These are phyloP conservation scores for Talaromyces pinophilus DNA, from an alignment of 2,329 filamentous ascomycete species.

Conservation along the genomic window DNA sequence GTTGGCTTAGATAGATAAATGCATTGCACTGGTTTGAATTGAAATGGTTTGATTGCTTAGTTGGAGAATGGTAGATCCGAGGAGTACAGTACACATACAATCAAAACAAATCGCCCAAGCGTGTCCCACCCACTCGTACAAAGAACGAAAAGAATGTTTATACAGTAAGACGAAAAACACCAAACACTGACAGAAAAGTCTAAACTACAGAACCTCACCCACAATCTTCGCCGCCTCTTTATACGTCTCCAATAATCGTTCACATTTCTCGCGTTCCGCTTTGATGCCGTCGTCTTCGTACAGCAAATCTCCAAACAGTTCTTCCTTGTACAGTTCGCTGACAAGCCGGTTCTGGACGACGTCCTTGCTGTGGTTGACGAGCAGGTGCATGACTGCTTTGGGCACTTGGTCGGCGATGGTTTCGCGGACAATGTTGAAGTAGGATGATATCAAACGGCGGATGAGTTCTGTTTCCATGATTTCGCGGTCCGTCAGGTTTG, in stretches of 20 bases:
- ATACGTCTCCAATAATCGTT: constrained; percentile 92
- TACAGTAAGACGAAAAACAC: constrained; percentile 2
- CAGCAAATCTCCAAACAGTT: constrained; percentile 84
- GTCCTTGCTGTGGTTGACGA: constrained; percentile 98
- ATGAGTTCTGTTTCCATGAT: constrained; percentile 98
- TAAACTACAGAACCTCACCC: constrained; percentile 77
- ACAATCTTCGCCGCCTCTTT: constrained; percentile 98
- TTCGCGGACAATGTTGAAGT: constrained; percentile 98
- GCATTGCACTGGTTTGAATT: not conserved
- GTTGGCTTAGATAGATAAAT: not conserved
- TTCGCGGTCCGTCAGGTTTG: constrained; percentile 90
- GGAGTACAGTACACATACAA: constrained; percentile 17
- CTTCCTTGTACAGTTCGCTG: constrained; percentile 90
- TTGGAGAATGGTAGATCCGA: constrained; percentile 9
- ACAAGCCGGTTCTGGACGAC: constrained; percentile 96
- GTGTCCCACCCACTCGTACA: not conserved
- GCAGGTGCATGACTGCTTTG: constrained; percentile 97
- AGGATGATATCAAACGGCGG: constrained; percentile 91
- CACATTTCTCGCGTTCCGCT: constrained; percentile 97
- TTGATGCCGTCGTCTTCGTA: constrained; percentile 98
- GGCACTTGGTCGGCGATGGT: constrained; percentile 98
- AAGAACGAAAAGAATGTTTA: constrained; percentile 10
- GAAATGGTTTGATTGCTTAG: not conserved
- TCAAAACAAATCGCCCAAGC: not conserved
- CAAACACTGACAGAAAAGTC: not conserved